Conservation (phyloP, 805 yeast species). For the Saturnispora mendoncae region DNA sequence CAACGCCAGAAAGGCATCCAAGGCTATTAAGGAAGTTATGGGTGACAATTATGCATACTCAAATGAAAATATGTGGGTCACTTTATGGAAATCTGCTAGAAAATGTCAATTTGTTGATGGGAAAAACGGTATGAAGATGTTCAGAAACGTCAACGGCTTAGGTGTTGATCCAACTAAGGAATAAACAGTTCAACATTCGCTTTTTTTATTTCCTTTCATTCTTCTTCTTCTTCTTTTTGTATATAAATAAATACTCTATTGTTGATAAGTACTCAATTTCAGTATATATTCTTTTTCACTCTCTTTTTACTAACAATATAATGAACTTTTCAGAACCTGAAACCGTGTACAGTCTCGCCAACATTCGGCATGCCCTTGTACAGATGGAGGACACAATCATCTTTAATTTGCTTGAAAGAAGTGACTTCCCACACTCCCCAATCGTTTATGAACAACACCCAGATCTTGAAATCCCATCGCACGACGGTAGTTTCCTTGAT, state of each 20-base stretch:
- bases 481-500: slow-evolving; percentile 73
- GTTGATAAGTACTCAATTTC: not conserved
- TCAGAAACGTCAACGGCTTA: slow-evolving; percentile 56
- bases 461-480: slow-evolving; percentile 48
- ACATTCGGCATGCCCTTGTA: slow-evolving; percentile 76
- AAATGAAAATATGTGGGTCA: slow-evolving; percentile 65
- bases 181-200: not conserved
- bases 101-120: slow-evolving; percentile 69
- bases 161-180: slow-evolving; percentile 29
- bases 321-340: slow-evolving; percentile 86
- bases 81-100: slow-evolving; percentile 56
- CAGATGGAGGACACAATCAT: slow-evolving; percentile 96
- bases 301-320: not conserved
- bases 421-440: slow-evolving; percentile 73
- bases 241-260: not conserved
- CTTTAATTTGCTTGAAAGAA: slow-evolving; percentile 85
- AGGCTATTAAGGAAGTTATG: slow-evolving; percentile 73
- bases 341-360: slow-evolving; percentile 67
- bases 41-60: slow-evolving; percentile 65
- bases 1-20: slow-evolving; percentile 74
- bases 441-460: slow-evolving; percentile 55
- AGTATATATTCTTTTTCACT: not conserved
- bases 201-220: not conserved
- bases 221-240: not conserved
- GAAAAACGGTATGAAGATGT: slow-evolving; percentile 63